phyloP scores from a whole-genome alignment of 305 asterid genomes.

The Fraxinus xanthoxyloides region DNA sequence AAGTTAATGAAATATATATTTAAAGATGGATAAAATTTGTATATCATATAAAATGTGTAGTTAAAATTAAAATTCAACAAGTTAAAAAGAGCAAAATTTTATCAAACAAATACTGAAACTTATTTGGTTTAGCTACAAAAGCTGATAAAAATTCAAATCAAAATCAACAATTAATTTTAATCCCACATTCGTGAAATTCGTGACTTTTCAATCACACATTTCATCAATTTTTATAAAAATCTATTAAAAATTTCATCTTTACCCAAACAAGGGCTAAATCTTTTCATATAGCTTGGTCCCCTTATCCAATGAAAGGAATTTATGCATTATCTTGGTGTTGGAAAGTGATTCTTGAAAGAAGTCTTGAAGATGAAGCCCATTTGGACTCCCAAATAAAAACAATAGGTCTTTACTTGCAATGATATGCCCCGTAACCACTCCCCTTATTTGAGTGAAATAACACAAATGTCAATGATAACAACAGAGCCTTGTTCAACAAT shows the following conservation, averaged over 20 bases:
- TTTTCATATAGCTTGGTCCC: background rate
- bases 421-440: conserved; percentile 30
- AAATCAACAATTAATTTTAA: no score
- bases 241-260: no score
- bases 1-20: no score
- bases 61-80: no score
- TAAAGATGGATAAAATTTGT: no score
- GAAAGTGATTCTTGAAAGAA: conserved; percentile 4
- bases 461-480: conserved; percentile 18
- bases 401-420: conserved; percentile 25
- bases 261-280: background rate
- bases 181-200: no score
- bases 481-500: conserved; percentile 22
- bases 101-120: no score
- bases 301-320: background rate
- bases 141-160: no score
- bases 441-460: conserved; percentile 22
- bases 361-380: background rate
- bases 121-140: background rate
- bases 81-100: no score
- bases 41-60: no score
- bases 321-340: background rate
- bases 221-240: no score
- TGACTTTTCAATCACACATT: no score
- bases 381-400: background rate